These are phyloP conservation scores for Jimgerdemannia lactiflua DNA, from an alignment of 192 early-diverging fungal genomes.

Conservation along the genomic window DNA sequence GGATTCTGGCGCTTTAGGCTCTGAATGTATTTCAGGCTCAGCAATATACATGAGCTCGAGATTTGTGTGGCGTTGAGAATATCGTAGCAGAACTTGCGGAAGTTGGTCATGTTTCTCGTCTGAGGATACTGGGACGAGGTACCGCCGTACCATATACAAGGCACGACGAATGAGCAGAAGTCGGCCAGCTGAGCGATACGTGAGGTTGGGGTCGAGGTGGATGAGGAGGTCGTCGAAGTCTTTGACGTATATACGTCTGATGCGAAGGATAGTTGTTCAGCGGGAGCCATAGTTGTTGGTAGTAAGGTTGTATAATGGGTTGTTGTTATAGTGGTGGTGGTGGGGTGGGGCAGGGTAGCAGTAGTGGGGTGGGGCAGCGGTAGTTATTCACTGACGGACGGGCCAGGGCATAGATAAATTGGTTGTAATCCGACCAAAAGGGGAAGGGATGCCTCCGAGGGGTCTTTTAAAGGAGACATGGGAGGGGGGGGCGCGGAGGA, in stretches of 20 bases:
- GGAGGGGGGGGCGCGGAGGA: background rate
- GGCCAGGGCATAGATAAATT: background rate
- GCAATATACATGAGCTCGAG: slow-evolving; percentile 57
- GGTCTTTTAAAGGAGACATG: slow-evolving; percentile 13
- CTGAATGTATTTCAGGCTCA: slow-evolving; percentile 64
- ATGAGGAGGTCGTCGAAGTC: background rate
- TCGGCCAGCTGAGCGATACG: slow-evolving; percentile 28
- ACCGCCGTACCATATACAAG: slow-evolving; percentile 29
- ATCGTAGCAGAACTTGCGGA: slow-evolving; percentile 47
- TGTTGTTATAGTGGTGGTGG: background rate
- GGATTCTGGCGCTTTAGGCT: slow-evolving; percentile 54
- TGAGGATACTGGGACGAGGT: background rate
- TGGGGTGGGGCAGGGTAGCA: background rate
- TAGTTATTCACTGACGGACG: background rate
- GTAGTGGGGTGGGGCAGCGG: background rate
- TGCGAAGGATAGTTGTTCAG: background rate
- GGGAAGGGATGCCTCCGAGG: background rate
- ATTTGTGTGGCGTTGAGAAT: slow-evolving; percentile 60
- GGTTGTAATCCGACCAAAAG: background rate
- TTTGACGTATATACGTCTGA: slow-evolving; percentile 4
- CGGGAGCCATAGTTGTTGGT: background rate
- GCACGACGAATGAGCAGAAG: slow-evolving; percentile 27
- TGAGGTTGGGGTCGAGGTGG: slow-evolving; percentile 4
- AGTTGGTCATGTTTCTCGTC: slow-evolving; percentile 15
- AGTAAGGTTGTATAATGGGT: background rate